Percentiles rank a stretch among this genome's conserved stretches.
Conservation (phyloP, 331 rosid genomes). For the Phaseolus coccineus region DNA sequence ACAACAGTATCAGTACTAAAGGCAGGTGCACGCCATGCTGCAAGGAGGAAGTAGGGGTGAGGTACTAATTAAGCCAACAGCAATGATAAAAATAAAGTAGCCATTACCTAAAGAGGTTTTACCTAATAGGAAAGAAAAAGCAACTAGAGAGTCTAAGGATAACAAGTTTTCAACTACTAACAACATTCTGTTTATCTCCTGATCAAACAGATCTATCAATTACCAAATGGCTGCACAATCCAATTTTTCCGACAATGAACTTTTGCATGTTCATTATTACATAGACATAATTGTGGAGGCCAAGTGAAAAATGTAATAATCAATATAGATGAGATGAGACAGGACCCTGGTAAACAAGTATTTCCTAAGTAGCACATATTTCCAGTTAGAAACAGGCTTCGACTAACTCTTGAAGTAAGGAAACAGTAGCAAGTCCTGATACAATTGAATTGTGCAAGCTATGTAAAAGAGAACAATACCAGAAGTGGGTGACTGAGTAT, state of each 20-base stretch:
- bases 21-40: neutral
- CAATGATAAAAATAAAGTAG: conserved; percentile 1
- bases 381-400: neutral
- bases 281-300: neutral
- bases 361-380: neutral
- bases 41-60: neutral
- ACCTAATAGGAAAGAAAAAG: neutral
- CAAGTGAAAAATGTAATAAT: neutral
- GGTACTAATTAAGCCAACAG: neutral
- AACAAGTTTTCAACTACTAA: conserved; percentile 21
- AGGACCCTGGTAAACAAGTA: conserved; percentile 4
- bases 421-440: conserved; percentile 3
- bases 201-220: neutral
- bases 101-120: neutral
- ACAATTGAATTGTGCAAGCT: conserved; percentile 1
- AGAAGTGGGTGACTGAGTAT: conserved; percentile 76
- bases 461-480: conserved; percentile 52
- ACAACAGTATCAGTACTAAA: neutral
- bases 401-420: neutral
- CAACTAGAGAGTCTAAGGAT: neutral
- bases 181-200: neutral
- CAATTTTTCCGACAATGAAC: neutral
- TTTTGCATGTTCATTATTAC: neutral
- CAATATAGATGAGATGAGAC: conserved; percentile 7
- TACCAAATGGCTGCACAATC: conserved; percentile 5